phyloP scores from a whole-genome alignment of 495 filamentous ascomycete genomes.

The Extremus antarcticus region DNA sequence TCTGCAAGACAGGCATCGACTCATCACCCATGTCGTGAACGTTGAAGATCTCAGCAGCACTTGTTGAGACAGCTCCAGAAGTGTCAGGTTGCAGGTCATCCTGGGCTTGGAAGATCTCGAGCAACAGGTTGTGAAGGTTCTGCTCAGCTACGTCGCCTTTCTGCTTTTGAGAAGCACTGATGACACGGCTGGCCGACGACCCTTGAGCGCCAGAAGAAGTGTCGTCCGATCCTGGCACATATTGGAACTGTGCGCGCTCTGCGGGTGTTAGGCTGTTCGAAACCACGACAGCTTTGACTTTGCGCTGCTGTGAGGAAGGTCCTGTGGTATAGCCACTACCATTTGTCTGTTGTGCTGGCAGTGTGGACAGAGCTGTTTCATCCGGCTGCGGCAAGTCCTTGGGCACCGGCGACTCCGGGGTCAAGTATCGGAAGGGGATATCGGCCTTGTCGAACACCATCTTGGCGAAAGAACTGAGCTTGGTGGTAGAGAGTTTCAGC shows the following conservation, averaged over 20 bases:
- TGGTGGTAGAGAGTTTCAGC: neutral
- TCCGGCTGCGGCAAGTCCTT: neutral
- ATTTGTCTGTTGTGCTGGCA: neutral
- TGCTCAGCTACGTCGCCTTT: slow-evolving; percentile 62
- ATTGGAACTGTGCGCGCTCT: slow-evolving; percentile 5
- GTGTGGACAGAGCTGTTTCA: neutral
- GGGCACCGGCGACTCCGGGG: slow-evolving; percentile 25
- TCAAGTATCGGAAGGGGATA: slow-evolving; percentile 43
- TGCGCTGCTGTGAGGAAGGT: slow-evolving; percentile 1
- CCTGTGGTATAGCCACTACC: neutral
- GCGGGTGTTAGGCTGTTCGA: slow-evolving; percentile 1
- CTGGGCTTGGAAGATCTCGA: slow-evolving; percentile 70
- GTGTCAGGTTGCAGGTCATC: slow-evolving; percentile 48
- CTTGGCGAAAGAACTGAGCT: slow-evolving; percentile 44
- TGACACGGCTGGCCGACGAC: slow-evolving; percentile 20
- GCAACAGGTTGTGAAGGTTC: slow-evolving; percentile 54
- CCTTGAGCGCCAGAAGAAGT: neutral
- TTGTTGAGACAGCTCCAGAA: slow-evolving; percentile 27
- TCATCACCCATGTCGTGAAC: slow-evolving; percentile 35
- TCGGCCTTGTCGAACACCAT: slow-evolving; percentile 49
- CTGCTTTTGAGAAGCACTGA: slow-evolving; percentile 57
- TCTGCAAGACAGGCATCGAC: slow-evolving; percentile 50
- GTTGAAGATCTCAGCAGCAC: slow-evolving; percentile 37
- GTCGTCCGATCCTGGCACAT: neutral
- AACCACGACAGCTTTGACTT: slow-evolving; percentile 4